A percentile compares a stretch with the other conserved stretches of the same genome.
Conservation (phyloP, 179 eudicot genomes). For the Patellifolia procumbens region DNA sequence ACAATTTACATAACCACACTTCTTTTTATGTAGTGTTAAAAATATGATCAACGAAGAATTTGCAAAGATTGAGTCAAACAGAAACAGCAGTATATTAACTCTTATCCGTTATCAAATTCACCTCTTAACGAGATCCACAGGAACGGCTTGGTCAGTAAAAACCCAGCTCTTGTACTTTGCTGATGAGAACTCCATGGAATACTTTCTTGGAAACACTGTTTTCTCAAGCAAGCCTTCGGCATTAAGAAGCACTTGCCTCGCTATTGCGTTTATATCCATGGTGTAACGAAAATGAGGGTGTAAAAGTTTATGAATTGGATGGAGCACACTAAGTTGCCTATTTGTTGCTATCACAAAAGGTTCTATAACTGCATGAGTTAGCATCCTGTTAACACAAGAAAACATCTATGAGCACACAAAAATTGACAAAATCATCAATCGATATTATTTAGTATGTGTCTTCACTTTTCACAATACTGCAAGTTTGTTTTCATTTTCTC, state of each 20-base stretch:
- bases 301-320: constrained; percentile 54
- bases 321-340: constrained; percentile 54
- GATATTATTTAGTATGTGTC: no score
- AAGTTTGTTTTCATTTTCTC: no score
- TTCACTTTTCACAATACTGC: no score
- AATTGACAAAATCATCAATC: not conserved
- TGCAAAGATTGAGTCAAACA: no score
- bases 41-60: no score
- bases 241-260: constrained; percentile 47
- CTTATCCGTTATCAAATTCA: constrained; percentile 10
- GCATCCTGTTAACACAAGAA: constrained; percentile 33
- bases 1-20: no score
- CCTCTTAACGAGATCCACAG: constrained; percentile 60
- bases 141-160: constrained; percentile 58
- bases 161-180: constrained; percentile 44
- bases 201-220: constrained; percentile 40
- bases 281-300: constrained; percentile 58
- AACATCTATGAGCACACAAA: not conserved
- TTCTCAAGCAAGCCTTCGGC: constrained; percentile 51
- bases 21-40: no score
- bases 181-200: constrained; percentile 50
- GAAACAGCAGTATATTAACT: no score
- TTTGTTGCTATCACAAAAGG: constrained; percentile 54
- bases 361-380: constrained; percentile 54
- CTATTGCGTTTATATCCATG: constrained; percentile 54